Evolutionary conservation across 2,329 filamentous ascomycete genomes (phyloP).

Genomic region (Fragosphaeria purpurea): DNA sequence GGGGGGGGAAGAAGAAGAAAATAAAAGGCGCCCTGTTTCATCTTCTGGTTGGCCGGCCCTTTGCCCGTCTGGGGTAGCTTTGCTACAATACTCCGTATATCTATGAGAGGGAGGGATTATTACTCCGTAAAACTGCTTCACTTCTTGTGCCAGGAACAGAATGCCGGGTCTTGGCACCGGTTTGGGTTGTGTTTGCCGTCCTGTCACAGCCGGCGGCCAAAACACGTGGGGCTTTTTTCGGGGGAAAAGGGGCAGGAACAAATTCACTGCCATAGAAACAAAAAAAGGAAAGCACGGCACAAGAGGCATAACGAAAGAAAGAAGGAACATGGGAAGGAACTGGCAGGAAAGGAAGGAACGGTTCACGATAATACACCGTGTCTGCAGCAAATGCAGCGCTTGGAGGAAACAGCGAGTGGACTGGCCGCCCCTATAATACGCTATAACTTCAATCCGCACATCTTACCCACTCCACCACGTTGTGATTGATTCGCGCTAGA

Average conservation of each 20-base stretch:
- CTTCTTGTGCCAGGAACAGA: slow-evolving; percentile 4
- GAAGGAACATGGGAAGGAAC: no score
- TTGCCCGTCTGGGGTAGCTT: no score
- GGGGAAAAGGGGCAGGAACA: not conserved
- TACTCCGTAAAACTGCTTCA: not conserved
- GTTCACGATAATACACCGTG: no score
- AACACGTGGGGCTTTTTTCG: slow-evolving; percentile 3
- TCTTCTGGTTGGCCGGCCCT: not conserved
- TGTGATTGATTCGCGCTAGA: slow-evolving; percentile 11
- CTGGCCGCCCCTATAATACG: no score
- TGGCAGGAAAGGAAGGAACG: no score
- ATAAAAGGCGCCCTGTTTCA: slow-evolving; percentile 5
- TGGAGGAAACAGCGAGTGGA: not conserved
- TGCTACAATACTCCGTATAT: not conserved
- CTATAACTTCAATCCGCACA: no score
- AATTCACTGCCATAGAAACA: not conserved
- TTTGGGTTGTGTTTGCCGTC: slow-evolving; percentile 4
- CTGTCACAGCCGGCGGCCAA: slow-evolving; percentile 2
- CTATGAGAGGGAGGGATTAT: not conserved
- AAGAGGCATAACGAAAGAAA: no score
- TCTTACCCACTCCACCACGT: not conserved
- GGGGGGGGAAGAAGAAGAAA: not conserved
- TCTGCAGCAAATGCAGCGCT: no score
- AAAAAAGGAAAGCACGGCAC: no score
- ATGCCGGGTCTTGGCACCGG: slow-evolving; percentile 4